A percentile compares a stretch with the other conserved stretches of the same genome.
phyloP scores from a whole-genome alignment of 2,329 filamentous ascomycete genomes.

The Aureobasidium pullulans region DNA sequence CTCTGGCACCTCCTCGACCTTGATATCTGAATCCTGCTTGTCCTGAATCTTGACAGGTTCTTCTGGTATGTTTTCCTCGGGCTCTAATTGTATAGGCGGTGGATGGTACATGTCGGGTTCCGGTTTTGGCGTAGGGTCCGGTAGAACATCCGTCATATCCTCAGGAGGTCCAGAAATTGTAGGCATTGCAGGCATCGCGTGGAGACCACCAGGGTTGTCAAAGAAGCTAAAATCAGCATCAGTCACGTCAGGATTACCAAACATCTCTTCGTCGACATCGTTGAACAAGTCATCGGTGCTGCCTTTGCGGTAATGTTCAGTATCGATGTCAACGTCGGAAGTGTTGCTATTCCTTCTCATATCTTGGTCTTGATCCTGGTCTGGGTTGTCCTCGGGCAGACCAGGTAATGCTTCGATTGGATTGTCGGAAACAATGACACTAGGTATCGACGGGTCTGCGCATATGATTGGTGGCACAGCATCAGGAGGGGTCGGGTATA shows the following conservation, averaged over 20 bases:
- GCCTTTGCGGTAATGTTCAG: conserved; percentile 27
- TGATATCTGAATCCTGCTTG: neutral
- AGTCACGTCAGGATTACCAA: conserved; percentile 66
- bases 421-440: conserved; percentile 24
- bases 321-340: conserved; percentile 48
- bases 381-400: neutral
- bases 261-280: conserved; percentile 62
- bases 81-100: neutral
- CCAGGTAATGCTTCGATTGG: conserved; percentile 6
- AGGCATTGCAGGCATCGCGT: conserved; percentile 16
- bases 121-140: neutral
- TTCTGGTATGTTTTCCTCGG: neutral
- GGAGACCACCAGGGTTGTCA: conserved; percentile 49
- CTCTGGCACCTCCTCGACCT: neutral
- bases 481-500: conserved; percentile 65
- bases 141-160: neutral
- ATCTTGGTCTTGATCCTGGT: neutral
- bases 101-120: neutral
- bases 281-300: conserved; percentile 55
- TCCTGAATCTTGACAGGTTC: neutral
- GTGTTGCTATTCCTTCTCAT: conserved; percentile 25
- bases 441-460: conserved; percentile 21
- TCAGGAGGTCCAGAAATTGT: neutral
- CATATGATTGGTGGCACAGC: conserved; percentile 41
- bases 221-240: conserved; percentile 83